Evolutionary conservation across 2,329 filamentous ascomycete species (phyloP), one percentile per base, ranked within the genome.

Genomic region (Orbilia quercus): DNA sequence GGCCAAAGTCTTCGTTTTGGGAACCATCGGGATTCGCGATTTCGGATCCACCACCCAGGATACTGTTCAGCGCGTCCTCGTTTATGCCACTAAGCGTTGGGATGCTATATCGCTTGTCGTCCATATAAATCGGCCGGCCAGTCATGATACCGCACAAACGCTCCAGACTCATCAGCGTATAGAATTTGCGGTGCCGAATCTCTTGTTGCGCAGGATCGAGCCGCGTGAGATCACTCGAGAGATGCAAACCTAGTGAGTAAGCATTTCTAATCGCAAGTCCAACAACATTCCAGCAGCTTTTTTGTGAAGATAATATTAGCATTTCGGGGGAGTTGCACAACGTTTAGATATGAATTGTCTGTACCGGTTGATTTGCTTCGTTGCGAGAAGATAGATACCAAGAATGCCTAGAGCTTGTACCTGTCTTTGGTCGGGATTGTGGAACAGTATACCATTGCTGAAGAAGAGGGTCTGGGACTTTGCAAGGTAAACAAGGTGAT

Each of bases 281-380:
- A 20, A 74, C 60, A 44, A 76, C 76, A 53, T 77, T 77, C 76
- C 76, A 77, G n/a, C 76, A 75, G 7, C 76, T 77, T 60, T 23
- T 12, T 7, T n/a, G n/a, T n/a, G 22, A 23, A 40, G 12, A 47
- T 9, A 60, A 60, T 62, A 73, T 60, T 16, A 14, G 7, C 14
- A 6, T 42, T 40, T 18, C 28, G 11, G 18, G 28, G 14, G 7
- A 23, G 47, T 6, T 44, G 22, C 16, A 25, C 7, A 31, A 40
- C 14, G n/a, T 25, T 31, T 31, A 34, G 9, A 42, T 28, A 9
- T 25, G 58, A 34, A 51, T 65, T 50, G 42, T 14, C 16, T n/a
- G 20, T 66, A 77, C 76, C 76, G 65, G 25, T 77, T 77, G 22
- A 70, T 75, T 22, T 77, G 75, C 38, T 75, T 71, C 7, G 67